These are phyloP conservation scores for Calocybe gangraenosa DNA, from an alignment of 768 basidiomycete species.

Conservation along the genomic window DNA sequence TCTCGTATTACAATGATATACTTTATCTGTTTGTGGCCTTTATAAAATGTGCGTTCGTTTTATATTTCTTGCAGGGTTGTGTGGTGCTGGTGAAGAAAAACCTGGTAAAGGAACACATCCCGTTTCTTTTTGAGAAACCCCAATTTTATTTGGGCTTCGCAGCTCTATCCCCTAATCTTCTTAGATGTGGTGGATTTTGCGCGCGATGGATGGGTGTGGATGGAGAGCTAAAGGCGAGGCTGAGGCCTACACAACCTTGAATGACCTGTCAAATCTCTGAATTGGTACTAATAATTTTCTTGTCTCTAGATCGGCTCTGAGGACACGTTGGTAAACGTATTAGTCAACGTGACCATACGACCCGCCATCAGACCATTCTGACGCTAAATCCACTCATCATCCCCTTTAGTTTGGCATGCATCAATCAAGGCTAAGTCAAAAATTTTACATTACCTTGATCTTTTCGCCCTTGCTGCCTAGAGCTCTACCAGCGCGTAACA, in stretches of 20 bases:
- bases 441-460: no score
- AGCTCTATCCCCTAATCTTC: constrained; percentile 16
- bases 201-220: constrained; percentile 53
- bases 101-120: constrained; percentile 90
- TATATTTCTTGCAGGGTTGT: constrained; percentile 12
- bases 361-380: constrained; percentile 4
- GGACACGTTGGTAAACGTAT: no score
- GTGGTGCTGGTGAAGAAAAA: constrained; percentile 64
- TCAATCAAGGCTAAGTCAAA: no score
- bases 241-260: constrained; percentile 44
- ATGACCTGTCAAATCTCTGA: not conserved
- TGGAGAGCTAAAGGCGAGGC: constrained; percentile 89
- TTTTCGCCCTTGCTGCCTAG: no score
- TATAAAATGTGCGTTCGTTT: constrained; percentile 16
- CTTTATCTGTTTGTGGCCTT: constrained; percentile 1
- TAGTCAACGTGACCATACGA: no score
- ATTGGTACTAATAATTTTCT: constrained; percentile 9
- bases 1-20: constrained; percentile 9
- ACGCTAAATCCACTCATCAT: constrained; percentile 1
- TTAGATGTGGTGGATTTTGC: constrained; percentile 20
- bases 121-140: constrained; percentile 39
- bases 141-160: constrained; percentile 25
- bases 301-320: no score
- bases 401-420: not conserved
- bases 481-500: no score